Base-by-base conservation (phyloP, 139 green algal species). In the Tetraselmis chui region DNA sequence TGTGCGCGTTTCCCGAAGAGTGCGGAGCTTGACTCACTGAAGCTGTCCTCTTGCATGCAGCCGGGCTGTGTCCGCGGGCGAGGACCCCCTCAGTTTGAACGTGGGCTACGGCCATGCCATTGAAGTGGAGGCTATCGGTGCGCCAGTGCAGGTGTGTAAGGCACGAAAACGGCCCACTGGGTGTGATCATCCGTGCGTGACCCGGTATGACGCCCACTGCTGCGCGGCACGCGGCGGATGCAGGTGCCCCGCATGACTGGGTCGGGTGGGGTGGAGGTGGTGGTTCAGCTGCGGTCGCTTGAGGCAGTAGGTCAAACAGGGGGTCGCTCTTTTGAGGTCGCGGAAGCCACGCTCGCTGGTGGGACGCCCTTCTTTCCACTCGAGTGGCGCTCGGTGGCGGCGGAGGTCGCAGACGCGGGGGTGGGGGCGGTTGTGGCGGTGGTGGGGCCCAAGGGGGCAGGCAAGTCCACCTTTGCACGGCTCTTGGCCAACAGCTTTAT, bases 381-480 rank as follows among this genome's bases (percentile, higher is more conserved):
- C 11, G 45, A 5, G 45, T 67, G 45, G 45, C 45, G 45, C 45
- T n/a, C n/a, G n/a, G 45, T 25, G 45, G 45, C 45, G 5, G 45
- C 45, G 45, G 45, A 67, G 45, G 45, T 18, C 11, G 45, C 18
- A 18, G 45, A 5, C 11, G 45, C 45, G 5, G 74, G 74, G 74
- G 26, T 2, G 23, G 74, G 26, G 23, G 26, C 74, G 2, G 84
- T 96, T 23, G 85, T 93, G 18, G 89, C 83, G 29, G 87, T 98
- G 1, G 83, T 79, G 27, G 95, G 95, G 28, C 76, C 86, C 77
- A 97, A 95, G 85, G 89, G 91, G 59, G 83, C 83, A 11, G 95
- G 95, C 83, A 98, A 98, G 89, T 97, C 93, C 2, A 94, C 88
- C 1, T 84, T 97, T 67, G 87, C 84, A 0, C 86, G 93, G 18